Percentiles rank a stretch among this genome's conserved stretches.
Conservation (phyloP, 129 eudicot species). For the Deinandra increscens region DNA sequence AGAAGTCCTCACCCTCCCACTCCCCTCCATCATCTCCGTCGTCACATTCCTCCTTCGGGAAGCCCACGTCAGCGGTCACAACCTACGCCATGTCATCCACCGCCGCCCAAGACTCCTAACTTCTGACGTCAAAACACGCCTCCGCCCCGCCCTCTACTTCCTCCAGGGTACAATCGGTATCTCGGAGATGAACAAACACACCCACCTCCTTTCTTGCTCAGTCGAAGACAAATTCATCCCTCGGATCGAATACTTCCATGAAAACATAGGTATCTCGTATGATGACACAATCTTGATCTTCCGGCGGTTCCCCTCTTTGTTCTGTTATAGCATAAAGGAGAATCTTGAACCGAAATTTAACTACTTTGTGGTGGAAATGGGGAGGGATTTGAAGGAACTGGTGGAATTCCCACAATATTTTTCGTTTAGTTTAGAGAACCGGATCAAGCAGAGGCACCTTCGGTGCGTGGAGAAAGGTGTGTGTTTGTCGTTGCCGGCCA, state of each 20-base stretch:
- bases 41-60: conserved; percentile 86
- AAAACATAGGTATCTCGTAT: conserved; percentile 55
- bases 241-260: conserved; percentile 53
- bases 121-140: conserved; percentile 52
- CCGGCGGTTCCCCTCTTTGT: conserved; percentile 70
- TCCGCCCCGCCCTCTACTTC: conserved; percentile 86
- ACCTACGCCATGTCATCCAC: conserved; percentile 66
- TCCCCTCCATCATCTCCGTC: conserved; percentile 43
- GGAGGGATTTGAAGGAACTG: conserved; percentile 72
- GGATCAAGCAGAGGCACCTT: conserved; percentile 75
- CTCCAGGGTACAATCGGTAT: conserved; percentile 81
- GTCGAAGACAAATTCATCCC: conserved; percentile 78
- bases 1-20: conserved; percentile 48
- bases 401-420: conserved; percentile 78
- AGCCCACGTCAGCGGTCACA: conserved; percentile 48
- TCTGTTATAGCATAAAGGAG: conserved; percentile 71
- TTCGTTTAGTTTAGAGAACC: conserved; percentile 79
- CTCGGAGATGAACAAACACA: conserved; percentile 38
- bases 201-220: conserved; percentile 63
- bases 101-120: conserved; percentile 82
- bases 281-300: conserved; percentile 61
- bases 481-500: conserved; percentile 60
- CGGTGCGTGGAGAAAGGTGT: conserved; percentile 68
- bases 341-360: conserved; percentile 76
- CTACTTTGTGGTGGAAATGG: conserved; percentile 82